Percentiles rank a stretch among this genome's conserved stretches.
These are phyloP conservation scores for Fusarium keratoplasticum DNA, from an alignment of 2,329 filamentous ascomycete genomes.

Conservation along the genomic window DNA sequence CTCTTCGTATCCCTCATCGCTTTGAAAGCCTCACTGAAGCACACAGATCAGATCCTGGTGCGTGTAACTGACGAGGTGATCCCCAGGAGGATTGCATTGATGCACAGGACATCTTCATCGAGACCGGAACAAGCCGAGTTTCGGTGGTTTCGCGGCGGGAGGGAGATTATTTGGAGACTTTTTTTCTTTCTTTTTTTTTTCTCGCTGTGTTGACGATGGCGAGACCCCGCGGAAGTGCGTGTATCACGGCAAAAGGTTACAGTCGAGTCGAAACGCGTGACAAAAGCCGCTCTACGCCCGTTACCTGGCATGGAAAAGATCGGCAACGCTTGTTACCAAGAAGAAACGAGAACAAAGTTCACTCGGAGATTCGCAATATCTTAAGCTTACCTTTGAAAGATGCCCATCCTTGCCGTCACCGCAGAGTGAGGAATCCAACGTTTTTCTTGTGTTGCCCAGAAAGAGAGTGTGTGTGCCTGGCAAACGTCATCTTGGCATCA, in stretches of 20 bases:
- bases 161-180: neutral
- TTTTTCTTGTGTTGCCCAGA: neutral
- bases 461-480: slow-evolving; percentile 22
- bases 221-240: slow-evolving; percentile 19
- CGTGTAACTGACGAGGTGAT: slow-evolving; percentile 22
- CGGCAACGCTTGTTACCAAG: slow-evolving; percentile 12
- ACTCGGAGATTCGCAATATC: slow-evolving; percentile 34
- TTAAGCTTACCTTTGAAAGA: slow-evolving; percentile 42
- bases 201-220: neutral
- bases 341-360: slow-evolving; percentile 11
- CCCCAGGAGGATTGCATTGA: slow-evolving; percentile 19
- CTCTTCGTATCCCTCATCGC: slow-evolving; percentile 24
- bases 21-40: slow-evolving; percentile 7
- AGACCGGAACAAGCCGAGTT: slow-evolving; percentile 15
- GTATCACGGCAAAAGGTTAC: slow-evolving; percentile 24
- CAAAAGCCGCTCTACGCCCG: slow-evolving; percentile 28
- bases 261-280: slow-evolving; percentile 11
- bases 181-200: neutral
- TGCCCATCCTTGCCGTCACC: slow-evolving; percentile 32
- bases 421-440: slow-evolving; percentile 17
- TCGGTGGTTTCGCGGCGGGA: slow-evolving; percentile 30
- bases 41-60: slow-evolving; percentile 32
- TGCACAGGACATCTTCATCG: slow-evolving; percentile 12
- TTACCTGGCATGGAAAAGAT: slow-evolving; percentile 28
- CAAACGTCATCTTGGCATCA: slow-evolving; percentile 34